A percentile compares a stretch with the other conserved stretches of the same genome.
These are phyloP conservation scores for Pisolithus thermaeus DNA, from an alignment of 1,284 basidiomycete species.

Conservation along the genomic window DNA sequence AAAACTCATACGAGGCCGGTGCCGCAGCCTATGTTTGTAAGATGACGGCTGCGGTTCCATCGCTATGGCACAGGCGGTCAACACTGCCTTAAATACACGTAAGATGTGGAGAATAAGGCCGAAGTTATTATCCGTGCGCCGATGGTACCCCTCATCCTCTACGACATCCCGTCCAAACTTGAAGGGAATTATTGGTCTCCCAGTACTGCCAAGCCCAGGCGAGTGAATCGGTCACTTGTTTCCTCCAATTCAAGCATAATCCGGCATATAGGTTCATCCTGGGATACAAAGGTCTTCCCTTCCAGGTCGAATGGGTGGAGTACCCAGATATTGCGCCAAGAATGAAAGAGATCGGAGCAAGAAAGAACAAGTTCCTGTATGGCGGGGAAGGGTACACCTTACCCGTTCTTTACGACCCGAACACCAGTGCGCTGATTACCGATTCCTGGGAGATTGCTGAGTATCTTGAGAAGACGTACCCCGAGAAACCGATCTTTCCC, in stretches of 20 bases:
- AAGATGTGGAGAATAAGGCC: slow-evolving; percentile 6
- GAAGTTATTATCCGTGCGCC: background rate
- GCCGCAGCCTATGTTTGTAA: no score
- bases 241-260: background rate
- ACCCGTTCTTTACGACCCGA: slow-evolving; percentile 30
- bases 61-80: no score
- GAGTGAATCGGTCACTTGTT: background rate
- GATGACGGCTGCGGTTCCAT: no score
- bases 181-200: slow-evolving; percentile 17
- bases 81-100: background rate
- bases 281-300: slow-evolving; percentile 28
- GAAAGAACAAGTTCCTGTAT: slow-evolving; percentile 11
- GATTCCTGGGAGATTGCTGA: slow-evolving; percentile 35
- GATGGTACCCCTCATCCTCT: slow-evolving; percentile 23
- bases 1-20: no score
- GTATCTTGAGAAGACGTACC: slow-evolving; percentile 42
- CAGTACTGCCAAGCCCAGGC: slow-evolving; percentile 18
- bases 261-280: slow-evolving; percentile 17
- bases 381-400: slow-evolving; percentile 24
- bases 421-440: slow-evolving; percentile 27
- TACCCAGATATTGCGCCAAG: slow-evolving; percentile 24
- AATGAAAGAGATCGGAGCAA: slow-evolving; percentile 24
- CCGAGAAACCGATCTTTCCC: slow-evolving; percentile 3
- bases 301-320: slow-evolving; percentile 25
- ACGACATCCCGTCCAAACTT: slow-evolving; percentile 25